These are phyloP conservation scores for Graphilbum ipis-grandicollis DNA, from an alignment of 2,329 filamentous ascomycete genomes.

Conservation along the genomic window DNA sequence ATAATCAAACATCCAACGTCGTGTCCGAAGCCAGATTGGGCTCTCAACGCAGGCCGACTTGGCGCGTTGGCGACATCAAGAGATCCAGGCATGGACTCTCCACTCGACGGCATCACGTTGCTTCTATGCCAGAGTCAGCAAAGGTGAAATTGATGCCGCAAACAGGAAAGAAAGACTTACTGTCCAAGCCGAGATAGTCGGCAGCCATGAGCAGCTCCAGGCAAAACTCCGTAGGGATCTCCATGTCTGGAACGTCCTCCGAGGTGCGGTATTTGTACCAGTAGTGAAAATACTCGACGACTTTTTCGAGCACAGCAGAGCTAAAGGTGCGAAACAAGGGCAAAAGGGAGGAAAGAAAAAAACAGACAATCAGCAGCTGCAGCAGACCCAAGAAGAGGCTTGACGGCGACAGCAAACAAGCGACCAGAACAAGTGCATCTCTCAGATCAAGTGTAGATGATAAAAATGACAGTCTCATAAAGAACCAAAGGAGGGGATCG, in stretches of 20 bases:
- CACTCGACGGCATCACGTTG: too few species aligned
- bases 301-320: constrained; percentile 55
- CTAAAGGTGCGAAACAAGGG: constrained; percentile 19
- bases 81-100: too few species aligned
- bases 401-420: neutral
- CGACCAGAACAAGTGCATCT: neutral
- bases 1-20: too few species aligned
- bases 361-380: neutral
- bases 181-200: constrained; percentile 57
- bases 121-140: neutral
- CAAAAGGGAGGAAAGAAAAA: neutral
- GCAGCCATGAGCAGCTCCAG: constrained; percentile 63
- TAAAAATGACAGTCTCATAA: constrained; percentile 2
- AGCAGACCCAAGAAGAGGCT: neutral
- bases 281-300: constrained; percentile 73
- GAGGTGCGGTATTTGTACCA: constrained; percentile 55
- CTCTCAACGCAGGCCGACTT: too few species aligned
- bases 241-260: constrained; percentile 64
- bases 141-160: too few species aligned
- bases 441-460: constrained; percentile 13
- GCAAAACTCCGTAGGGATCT: constrained; percentile 62
- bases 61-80: too few species aligned
- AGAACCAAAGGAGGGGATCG: constrained; percentile 4
- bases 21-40: too few species aligned
- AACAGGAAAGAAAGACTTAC: too few species aligned